phyloP scores from a whole-genome alignment of 768 basidiomycete species.

The Boletus edulis region DNA sequence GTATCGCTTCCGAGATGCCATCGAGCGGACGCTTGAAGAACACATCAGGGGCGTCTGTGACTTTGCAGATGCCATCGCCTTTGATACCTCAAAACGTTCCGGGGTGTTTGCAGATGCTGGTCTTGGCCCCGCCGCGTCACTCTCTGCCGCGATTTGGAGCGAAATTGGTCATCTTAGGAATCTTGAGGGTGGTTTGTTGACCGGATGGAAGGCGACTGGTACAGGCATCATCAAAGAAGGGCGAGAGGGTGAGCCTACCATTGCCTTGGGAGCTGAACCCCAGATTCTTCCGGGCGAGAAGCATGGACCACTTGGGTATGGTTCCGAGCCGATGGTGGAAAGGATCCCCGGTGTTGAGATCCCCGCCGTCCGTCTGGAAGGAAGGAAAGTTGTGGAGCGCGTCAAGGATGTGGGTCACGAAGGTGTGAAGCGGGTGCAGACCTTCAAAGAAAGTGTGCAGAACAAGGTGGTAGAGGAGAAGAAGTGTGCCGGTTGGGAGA shows the following conservation, averaged over 20 bases:
- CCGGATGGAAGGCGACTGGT: constrained; percentile 55
- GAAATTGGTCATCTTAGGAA: constrained; percentile 60
- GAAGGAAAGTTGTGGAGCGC: constrained; percentile 31
- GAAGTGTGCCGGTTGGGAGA: constrained; percentile 45
- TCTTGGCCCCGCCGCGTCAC: constrained; percentile 42
- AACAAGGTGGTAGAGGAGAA: constrained; percentile 40
- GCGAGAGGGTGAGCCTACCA: constrained; percentile 28
- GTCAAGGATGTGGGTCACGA: constrained; percentile 33
- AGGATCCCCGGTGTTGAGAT: constrained; percentile 1
- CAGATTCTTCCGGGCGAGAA: constrained; percentile 70
- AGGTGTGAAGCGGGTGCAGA: constrained; percentile 35
- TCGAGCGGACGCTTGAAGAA: constrained; percentile 56
- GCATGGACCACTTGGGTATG: constrained; percentile 60
- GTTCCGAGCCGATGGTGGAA: constrained; percentile 36
- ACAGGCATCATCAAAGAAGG: constrained; percentile 62
- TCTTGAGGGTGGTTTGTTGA: constrained; percentile 32
- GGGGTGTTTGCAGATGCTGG: constrained; percentile 69
- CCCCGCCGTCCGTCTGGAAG: neutral
- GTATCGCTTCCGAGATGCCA: constrained; percentile 53
- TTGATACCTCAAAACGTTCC: constrained; percentile 53
- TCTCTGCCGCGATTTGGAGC: constrained; percentile 66
- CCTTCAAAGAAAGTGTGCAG: constrained; percentile 45
- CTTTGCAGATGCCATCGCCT: constrained; percentile 54
- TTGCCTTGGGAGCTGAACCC: constrained; percentile 73
- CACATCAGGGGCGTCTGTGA: constrained; percentile 53